Evolutionary conservation across 208 protist genomes (phyloP).

Genomic region (Acanthamoeba healyi): DNA sequence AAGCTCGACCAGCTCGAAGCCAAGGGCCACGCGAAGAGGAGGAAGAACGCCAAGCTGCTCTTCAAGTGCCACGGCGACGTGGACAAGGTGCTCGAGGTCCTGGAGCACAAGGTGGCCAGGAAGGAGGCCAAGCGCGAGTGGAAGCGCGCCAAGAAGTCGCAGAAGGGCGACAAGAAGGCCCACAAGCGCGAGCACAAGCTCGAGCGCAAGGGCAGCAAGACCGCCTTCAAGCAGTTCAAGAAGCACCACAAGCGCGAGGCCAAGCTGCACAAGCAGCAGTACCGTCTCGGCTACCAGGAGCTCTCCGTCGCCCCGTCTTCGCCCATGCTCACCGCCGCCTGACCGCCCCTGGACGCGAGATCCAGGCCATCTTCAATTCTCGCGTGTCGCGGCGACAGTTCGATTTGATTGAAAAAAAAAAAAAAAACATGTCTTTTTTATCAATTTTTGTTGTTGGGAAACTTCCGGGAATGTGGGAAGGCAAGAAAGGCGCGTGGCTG

Average conservation of each 20-base stretch:
- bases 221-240: slow-evolving; percentile 11
- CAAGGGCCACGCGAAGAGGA: slow-evolving; percentile 2
- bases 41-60: slow-evolving; percentile 35
- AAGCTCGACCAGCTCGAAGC: slow-evolving; percentile 56
- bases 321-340: background rate
- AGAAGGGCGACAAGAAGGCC: background rate
- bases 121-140: slow-evolving; percentile 21
- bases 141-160: background rate
- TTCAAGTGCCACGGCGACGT: slow-evolving; percentile 44
- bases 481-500: background rate
- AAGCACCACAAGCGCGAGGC: slow-evolving; percentile 2
- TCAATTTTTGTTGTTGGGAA: background rate
- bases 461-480: background rate
- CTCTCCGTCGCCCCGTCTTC: background rate
- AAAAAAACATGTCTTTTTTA: background rate
- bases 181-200: slow-evolving; percentile 46
- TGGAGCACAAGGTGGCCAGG: background rate
- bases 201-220: slow-evolving; percentile 2
- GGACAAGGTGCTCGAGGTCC: slow-evolving; percentile 22
- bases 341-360: too few species aligned
- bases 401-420: background rate
- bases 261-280: slow-evolving; percentile 2
- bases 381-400: too few species aligned
- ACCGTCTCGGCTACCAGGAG: background rate
- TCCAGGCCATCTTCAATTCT: too few species aligned